Conservation (phyloP, 345 rosid species). For the Pelargonium nanum region DNA sequence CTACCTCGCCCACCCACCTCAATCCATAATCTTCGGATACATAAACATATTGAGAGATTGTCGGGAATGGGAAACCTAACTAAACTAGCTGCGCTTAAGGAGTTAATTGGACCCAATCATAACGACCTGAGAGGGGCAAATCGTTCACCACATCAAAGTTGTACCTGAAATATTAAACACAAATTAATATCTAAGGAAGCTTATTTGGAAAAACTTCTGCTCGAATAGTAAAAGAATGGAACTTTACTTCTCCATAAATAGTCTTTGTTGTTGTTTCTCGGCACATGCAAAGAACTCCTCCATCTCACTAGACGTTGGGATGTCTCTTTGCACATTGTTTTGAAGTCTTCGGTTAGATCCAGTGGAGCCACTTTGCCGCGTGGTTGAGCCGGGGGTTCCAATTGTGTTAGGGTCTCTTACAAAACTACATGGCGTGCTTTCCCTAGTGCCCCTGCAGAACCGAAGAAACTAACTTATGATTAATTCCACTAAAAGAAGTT, state of each 20-base stretch:
- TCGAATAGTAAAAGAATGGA: background rate
- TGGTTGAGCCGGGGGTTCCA: conserved; percentile 32
- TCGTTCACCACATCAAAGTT: conserved; percentile 68
- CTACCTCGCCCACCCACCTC: too few species aligned
- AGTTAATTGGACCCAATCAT: conserved; percentile 55
- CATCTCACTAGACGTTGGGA: conserved; percentile 44
- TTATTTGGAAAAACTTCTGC: too few species aligned
- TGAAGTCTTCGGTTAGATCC: conserved; percentile 18
- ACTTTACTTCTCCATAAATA: conserved; percentile 50
- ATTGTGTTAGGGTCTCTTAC: conserved; percentile 18
- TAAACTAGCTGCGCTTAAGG: conserved; percentile 36
- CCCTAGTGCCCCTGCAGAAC: conserved; percentile 35
- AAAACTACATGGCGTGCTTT: conserved; percentile 39
- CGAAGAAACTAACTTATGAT: too few species aligned
- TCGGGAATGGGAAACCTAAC: too few species aligned
- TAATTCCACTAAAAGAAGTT: too few species aligned
- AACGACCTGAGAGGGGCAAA: conserved; percentile 65
- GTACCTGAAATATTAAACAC: conserved; percentile 23
- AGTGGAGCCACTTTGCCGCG: conserved; percentile 19
- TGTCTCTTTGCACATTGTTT: conserved; percentile 17
- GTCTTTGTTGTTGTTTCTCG: conserved; percentile 45
- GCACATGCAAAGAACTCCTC: conserved; percentile 60
- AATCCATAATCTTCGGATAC: too few species aligned
- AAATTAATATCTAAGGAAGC: too few species aligned
- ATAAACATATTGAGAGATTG: too few species aligned